These are phyloP conservation scores for Aspergillus udagawae DNA, from an alignment of 2,329 filamentous ascomycete species.

Conservation along the genomic window DNA sequence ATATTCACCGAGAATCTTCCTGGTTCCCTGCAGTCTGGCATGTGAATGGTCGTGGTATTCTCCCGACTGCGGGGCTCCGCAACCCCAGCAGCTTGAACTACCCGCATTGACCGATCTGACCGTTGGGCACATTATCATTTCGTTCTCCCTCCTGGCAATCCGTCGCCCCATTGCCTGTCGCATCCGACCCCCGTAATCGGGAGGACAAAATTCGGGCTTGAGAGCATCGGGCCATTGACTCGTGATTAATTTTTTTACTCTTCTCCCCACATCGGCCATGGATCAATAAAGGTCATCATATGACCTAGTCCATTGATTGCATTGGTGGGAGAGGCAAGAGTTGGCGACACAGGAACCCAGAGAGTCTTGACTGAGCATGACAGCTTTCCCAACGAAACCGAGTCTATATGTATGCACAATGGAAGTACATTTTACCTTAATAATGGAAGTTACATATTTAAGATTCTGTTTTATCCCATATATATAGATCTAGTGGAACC, in stretches of 20 bases:
- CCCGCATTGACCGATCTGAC: background rate
- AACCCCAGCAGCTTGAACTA: background rate
- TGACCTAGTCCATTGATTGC: too few species aligned
- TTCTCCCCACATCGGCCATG: background rate
- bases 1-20: background rate
- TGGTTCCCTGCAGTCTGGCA: background rate
- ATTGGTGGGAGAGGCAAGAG: too few species aligned
- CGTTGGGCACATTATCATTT: background rate
- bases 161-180: background rate
- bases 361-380: too few species aligned
- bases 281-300: too few species aligned
- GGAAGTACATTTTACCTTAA: too few species aligned
- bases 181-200: background rate
- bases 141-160: background rate
- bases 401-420: too few species aligned
- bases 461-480: too few species aligned
- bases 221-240: background rate
- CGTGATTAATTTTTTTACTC: too few species aligned
- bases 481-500: too few species aligned
- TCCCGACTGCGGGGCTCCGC: background rate
- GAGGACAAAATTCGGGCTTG: background rate
- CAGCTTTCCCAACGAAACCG: too few species aligned
- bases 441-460: too few species aligned
- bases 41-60: background rate
- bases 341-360: too few species aligned